Base-by-base conservation (phyloP, 345 rosid genomes). In the Combretum micranthum region DNA sequence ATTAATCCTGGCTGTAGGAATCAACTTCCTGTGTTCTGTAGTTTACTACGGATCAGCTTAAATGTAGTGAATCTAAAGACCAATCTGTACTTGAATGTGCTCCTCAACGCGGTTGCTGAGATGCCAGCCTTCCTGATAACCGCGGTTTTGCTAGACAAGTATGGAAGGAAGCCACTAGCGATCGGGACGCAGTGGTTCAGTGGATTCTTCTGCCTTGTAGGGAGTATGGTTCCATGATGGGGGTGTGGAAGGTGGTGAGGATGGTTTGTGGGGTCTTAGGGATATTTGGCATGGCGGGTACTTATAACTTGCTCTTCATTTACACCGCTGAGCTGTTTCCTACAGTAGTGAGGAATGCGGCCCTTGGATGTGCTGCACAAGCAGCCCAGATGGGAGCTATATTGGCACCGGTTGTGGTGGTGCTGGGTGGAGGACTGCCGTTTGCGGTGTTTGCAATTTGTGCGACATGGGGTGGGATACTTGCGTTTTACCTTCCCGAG, bases 331-430 rank as follows among this genome's bases (percentile, higher is more conserved):
- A 92, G 80, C 65, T 92, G 57, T 92, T 92, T 63, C 98, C 96
- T 0, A 92, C 98, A 0, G 96, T 86, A 60, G 96, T 88, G 62
- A 83, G 98, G 70, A 92, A 88, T 46, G 96, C 90, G 0, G 95
- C 98, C 0, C 82, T 92, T 14, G 96, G 98, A 1, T 77, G 83
- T 18, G 84, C 95, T 3, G 75, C 98, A 20, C 98, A 88, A 57
- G 87, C 90, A 9, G 67, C 86, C 3, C 95, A 92, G 52, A 78
- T 86, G 81, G 96, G 98, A 23, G 98, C 98, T 14, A 88, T 92
- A 16, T 55, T 88, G 62, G 90, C 93, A 15, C 98, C 98, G 0
- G 52, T 92, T 21, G 93, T 92, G 62, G 98, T 92, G 65, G 87
- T 83, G 63, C 54, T 82, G 68, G 95, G 95, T 0, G 87, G 87